Evolutionary conservation across 73 alveolate genomes (phyloP).

Genomic region (Halteria grandinella): DNA sequence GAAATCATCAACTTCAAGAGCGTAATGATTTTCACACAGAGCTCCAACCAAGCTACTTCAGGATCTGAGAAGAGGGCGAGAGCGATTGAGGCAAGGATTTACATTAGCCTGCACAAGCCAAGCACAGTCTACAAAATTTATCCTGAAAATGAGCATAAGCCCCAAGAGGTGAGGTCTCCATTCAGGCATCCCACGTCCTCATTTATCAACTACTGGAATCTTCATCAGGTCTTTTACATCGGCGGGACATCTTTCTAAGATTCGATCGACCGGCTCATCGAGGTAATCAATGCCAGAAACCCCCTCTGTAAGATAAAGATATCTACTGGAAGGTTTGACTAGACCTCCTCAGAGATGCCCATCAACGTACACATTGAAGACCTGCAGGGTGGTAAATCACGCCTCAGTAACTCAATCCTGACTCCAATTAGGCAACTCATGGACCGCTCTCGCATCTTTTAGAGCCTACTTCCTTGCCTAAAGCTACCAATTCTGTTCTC

Average conservation of each 20-base stretch:
- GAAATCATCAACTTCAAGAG: conserved; percentile 35
- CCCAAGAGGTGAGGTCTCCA: conserved; percentile 26
- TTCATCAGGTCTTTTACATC: conserved; percentile 1
- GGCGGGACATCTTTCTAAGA: not conserved
- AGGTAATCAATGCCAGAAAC: not conserved
- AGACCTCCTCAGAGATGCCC: no score
- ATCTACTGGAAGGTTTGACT: no score
- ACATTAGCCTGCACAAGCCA: conserved; percentile 14
- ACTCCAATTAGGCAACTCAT: not conserved
- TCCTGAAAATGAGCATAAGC: conserved; percentile 2
- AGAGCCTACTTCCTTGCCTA: not conserved
- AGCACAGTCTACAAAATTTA: conserved; percentile 10
- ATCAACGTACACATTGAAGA: not conserved
- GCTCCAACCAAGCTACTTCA: no score
- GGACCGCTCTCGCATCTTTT: not conserved
- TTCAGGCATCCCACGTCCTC: conserved; percentile 4
- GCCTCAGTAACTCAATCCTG: not conserved
- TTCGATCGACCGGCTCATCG: not conserved
- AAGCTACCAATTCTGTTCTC: conserved; percentile 28
- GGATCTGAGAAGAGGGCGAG: not conserved
- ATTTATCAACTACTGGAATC: conserved; percentile 37
- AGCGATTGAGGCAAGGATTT: not conserved
- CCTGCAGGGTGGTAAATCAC: not conserved
- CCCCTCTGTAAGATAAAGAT: conserved; percentile 15
- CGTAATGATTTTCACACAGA: not conserved